A percentile compares a stretch with the other conserved stretches of the same genome.
phyloP scores from a whole-genome alignment of 192 early-diverging fungal species.

The Umbelopsis sp. region DNA sequence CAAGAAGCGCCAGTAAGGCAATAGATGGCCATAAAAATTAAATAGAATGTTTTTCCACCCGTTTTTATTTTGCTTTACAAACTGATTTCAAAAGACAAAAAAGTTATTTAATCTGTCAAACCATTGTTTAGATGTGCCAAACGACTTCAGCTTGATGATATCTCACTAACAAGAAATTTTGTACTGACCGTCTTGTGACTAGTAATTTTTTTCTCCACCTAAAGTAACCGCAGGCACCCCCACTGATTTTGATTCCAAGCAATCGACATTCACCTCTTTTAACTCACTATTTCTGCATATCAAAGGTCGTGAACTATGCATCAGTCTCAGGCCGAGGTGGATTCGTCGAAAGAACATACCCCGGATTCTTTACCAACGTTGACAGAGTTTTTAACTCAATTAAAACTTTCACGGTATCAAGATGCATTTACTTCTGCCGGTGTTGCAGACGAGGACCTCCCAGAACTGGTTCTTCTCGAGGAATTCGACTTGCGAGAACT shows the following conservation, averaged over 20 bases:
- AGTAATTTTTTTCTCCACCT: too few relatives aligned
- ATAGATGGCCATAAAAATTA: not conserved
- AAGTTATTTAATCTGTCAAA: too few relatives aligned
- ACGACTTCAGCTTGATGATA: too few relatives aligned
- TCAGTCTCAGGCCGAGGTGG: not conserved
- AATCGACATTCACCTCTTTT: too few relatives aligned
- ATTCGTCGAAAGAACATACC: not conserved
- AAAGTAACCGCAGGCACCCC: too few relatives aligned
- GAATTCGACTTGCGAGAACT: conserved; percentile 57
- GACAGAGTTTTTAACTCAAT: conserved; percentile 47
- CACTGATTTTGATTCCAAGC: too few relatives aligned
- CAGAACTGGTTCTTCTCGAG: conserved; percentile 50
- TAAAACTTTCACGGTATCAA: conserved; percentile 55
- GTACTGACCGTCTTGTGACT: too few relatives aligned
- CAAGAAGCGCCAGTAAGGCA: conserved; percentile 6
- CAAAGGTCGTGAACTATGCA: not conserved
- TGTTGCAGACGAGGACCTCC: conserved; percentile 50
- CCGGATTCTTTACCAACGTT: conserved; percentile 31
- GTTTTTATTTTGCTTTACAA: not conserved
- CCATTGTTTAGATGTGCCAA: too few relatives aligned
- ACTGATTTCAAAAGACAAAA: not conserved
- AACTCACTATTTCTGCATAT: too few relatives aligned
- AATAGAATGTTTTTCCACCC: not conserved
- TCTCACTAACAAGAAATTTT: too few relatives aligned
- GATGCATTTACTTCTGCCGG: conserved; percentile 49